Evolutionary conservation across 306 rosid species (phyloP), one percentile per base, ranked within the genome.

Genomic region (Quercus alba): DNA sequence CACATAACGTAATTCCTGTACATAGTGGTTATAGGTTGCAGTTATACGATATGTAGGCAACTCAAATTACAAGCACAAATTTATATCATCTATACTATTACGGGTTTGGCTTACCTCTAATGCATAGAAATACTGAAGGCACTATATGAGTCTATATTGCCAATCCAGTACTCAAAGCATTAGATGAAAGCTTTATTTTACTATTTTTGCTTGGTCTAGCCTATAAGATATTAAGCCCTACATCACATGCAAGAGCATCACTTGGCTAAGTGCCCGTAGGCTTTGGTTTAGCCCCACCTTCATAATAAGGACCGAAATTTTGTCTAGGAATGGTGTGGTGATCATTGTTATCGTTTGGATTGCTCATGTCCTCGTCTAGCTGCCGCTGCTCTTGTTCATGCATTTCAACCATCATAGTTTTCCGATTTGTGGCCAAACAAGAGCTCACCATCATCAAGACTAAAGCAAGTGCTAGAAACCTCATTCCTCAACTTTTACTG

Each of bases 251-350:
- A 49, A 49, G 51, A 44, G 17, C 56, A 5, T 62, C 75, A 55
- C 46, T 56, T 28, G 23, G n/a, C n/a, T 56, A 56, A 56, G 8
- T 19, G 2, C 21, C 21, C 59, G 17, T 4, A 14, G 23, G 3
- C 59, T 56, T 19, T 56, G 59, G 54, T 49, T 12, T 49, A 12
- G 15, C 54, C 54, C 46, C 46, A 38, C 11, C 11, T 38, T 63
- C 80, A 38, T 38, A 38, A 68, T 70, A 23, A 11, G 73, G 54
- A 38, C 76, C 77, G 58, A 86, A 85, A 51, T 83, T 84, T 52
- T 69, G 72, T 70, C 89, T 77, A 4, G 86, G 84, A 41, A 86
- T 77, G 71, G 73, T 68, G 74, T 86, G 89, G 52, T 86, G 89
- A 74, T 83, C 83, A 56, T 77, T 80, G 41, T 57, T 49, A 57